phyloP scores from a whole-genome alignment of 805 yeast species.

The Kregervanrija delftensis region DNA sequence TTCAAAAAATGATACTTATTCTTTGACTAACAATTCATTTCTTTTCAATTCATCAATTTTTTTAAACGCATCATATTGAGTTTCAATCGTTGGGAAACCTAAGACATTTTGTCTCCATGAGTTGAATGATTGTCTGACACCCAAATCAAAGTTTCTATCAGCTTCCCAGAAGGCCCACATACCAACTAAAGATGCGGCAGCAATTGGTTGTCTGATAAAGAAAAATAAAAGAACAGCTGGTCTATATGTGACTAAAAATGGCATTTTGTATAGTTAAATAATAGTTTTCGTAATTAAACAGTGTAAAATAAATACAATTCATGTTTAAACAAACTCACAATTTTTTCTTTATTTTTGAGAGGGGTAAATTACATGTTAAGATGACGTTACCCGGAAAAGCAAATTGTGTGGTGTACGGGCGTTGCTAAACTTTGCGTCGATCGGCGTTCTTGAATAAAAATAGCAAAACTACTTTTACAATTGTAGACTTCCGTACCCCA shows the following conservation, averaged over 20 bases:
- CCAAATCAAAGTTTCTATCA: conserved; percentile 27
- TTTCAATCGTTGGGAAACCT: conserved; percentile 28
- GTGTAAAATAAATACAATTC: too few relatives aligned
- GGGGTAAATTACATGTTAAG: too few relatives aligned
- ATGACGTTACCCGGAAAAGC: too few relatives aligned
- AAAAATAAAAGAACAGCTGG: conserved; percentile 31
- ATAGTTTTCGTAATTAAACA: too few relatives aligned
- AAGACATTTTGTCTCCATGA: conserved; percentile 22
- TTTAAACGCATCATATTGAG: conserved; percentile 26
- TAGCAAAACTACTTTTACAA: too few relatives aligned
- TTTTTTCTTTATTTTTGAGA: too few relatives aligned
- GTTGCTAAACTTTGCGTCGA: too few relatives aligned
- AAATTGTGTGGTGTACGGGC: too few relatives aligned
- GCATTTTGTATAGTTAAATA: conserved; percentile 8
- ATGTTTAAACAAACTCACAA: too few relatives aligned
- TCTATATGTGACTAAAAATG: conserved; percentile 26
- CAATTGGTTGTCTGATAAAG: conserved; percentile 31
- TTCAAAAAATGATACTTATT: background rate
- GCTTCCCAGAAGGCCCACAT: conserved; percentile 31
- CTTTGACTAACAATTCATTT: conserved; percentile 14
- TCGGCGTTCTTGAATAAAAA: too few relatives aligned
- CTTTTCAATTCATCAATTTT: conserved; percentile 26
- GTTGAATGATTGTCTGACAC: conserved; percentile 24
- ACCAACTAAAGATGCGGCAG: conserved; percentile 26
- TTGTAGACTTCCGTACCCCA: too few relatives aligned